Base-by-base conservation (phyloP, 139 green algal species). In the Zygnema cylindricum region DNA sequence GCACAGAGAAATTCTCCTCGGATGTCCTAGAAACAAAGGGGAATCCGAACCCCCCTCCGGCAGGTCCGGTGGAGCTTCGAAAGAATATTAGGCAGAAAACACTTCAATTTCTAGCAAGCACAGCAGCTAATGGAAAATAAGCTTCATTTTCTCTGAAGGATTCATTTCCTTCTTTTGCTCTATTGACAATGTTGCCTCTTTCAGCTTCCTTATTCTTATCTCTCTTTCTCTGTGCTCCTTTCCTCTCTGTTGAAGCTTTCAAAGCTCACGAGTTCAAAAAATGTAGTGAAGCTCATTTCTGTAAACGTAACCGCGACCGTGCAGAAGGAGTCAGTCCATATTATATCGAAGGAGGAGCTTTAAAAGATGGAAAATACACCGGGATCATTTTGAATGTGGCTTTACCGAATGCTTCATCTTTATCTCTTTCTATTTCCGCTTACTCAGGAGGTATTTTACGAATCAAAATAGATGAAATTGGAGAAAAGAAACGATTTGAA, bases 221-320 rank as follows among this genome's bases (percentile, higher is more conserved):
- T 73, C 38, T 79, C 11, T 79, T 43, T 40, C 11, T 3, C 71
- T 79, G 7, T 79, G 36, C 3, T 79, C 3, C 16, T 79, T 16
- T 79, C 71, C 16, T 79, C 7, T 11, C 36, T 25, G 21, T 11
- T 43, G 36, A n/a, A 7, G 95, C 88, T 0, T 98, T 99, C 93
- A 99, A 99, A 88, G 93, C 93, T 32, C 89, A 98, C 0, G 96
- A 99, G 42, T 98, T 99, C 91, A 98, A 98, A 94, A 98, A 94
- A 77, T 99, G 96, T 92, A 85, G 91, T 0, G 92, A 96, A 38
- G 89, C 93, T 0, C 89, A 85, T 11, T 99, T 99, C 91, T 99
- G 97, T 91, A 91, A 87, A 0, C 93, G 96, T 1, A 95, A 98
- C 69, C 91, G 96, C 2, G 92, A 94, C 38, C 54, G 79, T 21